Base-by-base conservation (phyloP, 192 early-diverging fungal genomes). In the Neocallimastix lanati region DNA sequence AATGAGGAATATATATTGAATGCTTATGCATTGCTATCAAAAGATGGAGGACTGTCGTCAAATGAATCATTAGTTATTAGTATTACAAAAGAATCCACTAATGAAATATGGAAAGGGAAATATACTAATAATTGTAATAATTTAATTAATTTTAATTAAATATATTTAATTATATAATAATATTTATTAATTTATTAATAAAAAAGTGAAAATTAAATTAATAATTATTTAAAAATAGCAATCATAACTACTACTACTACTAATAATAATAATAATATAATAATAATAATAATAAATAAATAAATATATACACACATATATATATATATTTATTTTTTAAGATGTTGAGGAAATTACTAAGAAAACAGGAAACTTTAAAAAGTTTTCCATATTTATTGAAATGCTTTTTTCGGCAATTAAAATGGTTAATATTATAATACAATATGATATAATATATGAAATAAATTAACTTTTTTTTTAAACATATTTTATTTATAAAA, bases 341-440 rank as follows among this genome's bases (percentile, higher is more conserved):
- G 87, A 83, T 76, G 79, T 89, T n/a, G 88, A 89, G 76, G 83
- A 89, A 37, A 84, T 89, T 12, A 84, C 86, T 9, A 84, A 82
- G 78, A 89, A 89, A 78, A 89, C 88, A 21, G 88, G 88, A 27
- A 89, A 89, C 78, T 89, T 85, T 80, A 89, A 89, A 78, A 83
- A 85, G 35, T 89, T 87, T 80, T 30, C 81, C 5, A 82, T 88
- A 29, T 89, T 89, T 82, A 77, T 83, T 7, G 86, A 88, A 67
- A 89, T 89, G 88, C 80, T 89, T 25, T 28, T 83, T 5, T 79
- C 83, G 12, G 77, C 84, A 16, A 40, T 89, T 18, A 28, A 79
- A 38, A 81, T 83, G 82, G 84, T 84, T n/a, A 78, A 78, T 37
- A 37, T 77, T 77, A 29, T 28, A 6, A 33, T 33, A 33, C 11